Evolutionary conservation across 768 basidiomycete genomes (phyloP), one percentile per base, ranked within the genome.

Genomic region (Gymnopilus junonius): DNA sequence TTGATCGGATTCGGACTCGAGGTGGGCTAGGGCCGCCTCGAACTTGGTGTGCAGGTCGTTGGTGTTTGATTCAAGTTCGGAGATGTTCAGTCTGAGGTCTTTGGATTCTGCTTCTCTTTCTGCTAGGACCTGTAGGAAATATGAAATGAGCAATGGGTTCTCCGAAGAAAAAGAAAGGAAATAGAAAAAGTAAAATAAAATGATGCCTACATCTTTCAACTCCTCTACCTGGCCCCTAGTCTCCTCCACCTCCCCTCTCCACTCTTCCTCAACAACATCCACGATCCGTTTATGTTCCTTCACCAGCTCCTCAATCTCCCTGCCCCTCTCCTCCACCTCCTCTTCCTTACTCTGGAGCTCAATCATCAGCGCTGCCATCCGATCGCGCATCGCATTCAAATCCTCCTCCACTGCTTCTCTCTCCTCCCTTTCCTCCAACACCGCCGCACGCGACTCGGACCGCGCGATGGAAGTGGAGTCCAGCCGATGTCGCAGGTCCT

Each of bases 181-280:
- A 42, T 58, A 31, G 70, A 61, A 21, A 67, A 43, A 10, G 37
- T 12, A n/a, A n/a, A 23, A n/a, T 42, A n/a, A 37, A 40, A 40
- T 32, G 62, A 39, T 25, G 77, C 83, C 61, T 70, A 92, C 91
- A 74, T 92, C 91, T 25, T 84, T 83, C 15, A 93, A 80, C 73
- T 96, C 93, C 59, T 94, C 93, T 0, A 90, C 86, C 68, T 93
- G 93, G 2, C 81, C 84, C 62, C 89, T 82, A 1, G 88, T 87
- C 66, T 94, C 93, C 64, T 94, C 88, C 2, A 96, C 88, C 71
- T 97, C 95, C 3, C 91, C 92, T 59, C 90, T 80, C 94, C 94
- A 97, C 68, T 93, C 92, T 43, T 89, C 85, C 69, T 94, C 92
- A 7, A 94, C 89, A 2, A 84, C 83, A 20, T 85, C 83, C 2